Evolutionary conservation across 257 asterid species (phyloP), one percentile per base, ranked within the genome.

Genomic region (Ophiorrhiza pumila): DNA sequence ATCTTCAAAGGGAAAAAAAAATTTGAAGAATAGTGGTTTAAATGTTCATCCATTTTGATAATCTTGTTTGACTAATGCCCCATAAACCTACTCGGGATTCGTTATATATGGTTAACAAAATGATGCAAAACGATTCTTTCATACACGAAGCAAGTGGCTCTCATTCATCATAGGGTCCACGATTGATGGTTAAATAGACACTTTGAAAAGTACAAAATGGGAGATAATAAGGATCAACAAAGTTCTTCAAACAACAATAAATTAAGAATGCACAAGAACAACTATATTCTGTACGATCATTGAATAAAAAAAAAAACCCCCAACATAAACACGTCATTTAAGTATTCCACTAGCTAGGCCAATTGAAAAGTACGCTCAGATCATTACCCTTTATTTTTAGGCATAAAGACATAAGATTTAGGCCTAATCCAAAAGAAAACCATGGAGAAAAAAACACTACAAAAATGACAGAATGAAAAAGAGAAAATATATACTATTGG

Each of bases 391-490:
- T 23, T 58, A 34, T 57, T 68, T 34, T 32, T 45, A 8, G 50
- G 70, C 12, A 50, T 73, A 52, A 41, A 7, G 27, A 45, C 50
- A 56, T 60, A 53, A 67, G 47, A 59, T 41, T 17, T 43, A 56
- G 37, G 71, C 47, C 55, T 58, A 63, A 77, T 32, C 55, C 73
- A 65, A 55, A 73, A 60, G 57, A 73, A 76, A 56, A 49, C 73
- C 73, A 77, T 29, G 69, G 47, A 77, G 79, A 77, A 77, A 56
- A 68, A 69, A 61, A 56, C 57, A 76, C 41, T n/a, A n/a, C n/a
- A n/a, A n/a, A n/a, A 39, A 63, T 29, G 23, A 3, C 42, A 64
- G 53, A 65, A 56, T 22, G 56, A 45, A 64, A 32, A 31, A 56
- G 41, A 60, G 37, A 25, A 45, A 52, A 22, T 22, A 22, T 7